Evolutionary conservation across 352 stramenopile genomes (phyloP).

Genomic region (Phytophthora pseudosyringae): DNA sequence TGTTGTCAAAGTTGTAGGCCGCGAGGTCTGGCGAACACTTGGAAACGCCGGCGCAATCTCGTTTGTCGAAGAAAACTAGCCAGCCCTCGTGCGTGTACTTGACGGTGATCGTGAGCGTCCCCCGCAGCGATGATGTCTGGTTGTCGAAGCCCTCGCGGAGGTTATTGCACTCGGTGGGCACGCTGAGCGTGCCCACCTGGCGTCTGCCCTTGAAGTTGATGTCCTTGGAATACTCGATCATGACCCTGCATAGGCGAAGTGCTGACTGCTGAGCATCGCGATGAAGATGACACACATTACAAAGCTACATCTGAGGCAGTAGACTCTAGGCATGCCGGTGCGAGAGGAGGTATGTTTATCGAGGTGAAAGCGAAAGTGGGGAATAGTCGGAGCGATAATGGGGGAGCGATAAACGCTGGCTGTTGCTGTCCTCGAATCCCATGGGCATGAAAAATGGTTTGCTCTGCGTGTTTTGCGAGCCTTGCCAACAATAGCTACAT

Average conservation of each 20-base stretch:
- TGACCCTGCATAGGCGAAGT: background rate
- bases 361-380: background rate
- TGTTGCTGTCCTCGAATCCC: background rate
- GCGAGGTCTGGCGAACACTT: conserved; percentile 1
- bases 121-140: background rate
- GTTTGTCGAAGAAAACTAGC: conserved; percentile 2
- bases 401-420: too few species aligned
- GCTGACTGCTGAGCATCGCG: background rate
- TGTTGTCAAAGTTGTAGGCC: background rate
- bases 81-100: conserved; percentile 5
- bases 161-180: background rate
- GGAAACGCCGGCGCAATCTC: background rate
- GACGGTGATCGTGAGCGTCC: background rate
- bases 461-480: too few species aligned
- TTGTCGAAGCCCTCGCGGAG: background rate
- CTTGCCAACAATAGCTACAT: background rate
- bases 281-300: background rate
- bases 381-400: background rate
- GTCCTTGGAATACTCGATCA: conserved; percentile 13
- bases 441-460: too few species aligned
- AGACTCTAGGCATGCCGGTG: background rate
- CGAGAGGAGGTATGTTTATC: background rate
- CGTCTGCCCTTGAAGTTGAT: background rate
- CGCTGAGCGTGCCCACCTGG: background rate
- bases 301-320: background rate